Base-by-base conservation (phyloP, 179 eudicot genomes). In the Heliamphora ciliata region DNA sequence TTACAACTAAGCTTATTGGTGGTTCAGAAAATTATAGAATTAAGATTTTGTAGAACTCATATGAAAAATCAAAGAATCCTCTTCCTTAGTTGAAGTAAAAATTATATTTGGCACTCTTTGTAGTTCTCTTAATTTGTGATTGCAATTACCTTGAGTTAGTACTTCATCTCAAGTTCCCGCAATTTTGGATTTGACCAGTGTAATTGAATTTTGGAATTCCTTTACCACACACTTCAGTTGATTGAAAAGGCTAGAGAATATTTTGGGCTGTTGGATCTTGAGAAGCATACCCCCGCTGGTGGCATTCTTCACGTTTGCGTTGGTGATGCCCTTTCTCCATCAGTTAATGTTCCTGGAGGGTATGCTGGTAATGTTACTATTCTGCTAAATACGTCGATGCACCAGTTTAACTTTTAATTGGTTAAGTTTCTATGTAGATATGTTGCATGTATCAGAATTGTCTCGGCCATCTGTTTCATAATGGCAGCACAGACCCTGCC, bases 291-390 rank as follows among this genome's bases (percentile, higher is more conserved):
- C 65, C 78, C 76, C 2, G 84, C 71, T 46, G 94, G 97, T 82
- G 98, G 98, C 21, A 21, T 89, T 40, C 93, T 95, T 83, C 81
- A 78, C 17, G 88, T 92, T 86, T 82, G 77, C 64, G 78, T 92
- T 21, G 98, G 98, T 63, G 98, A 95, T 84, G 98, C 95, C 8
- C 87, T 96, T 71, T 89, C 93, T 82, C 72, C 90, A 47, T 82
- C 86, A 13, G 88, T 88, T 21, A 82, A 77, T 51, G 78, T 90
- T 52, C 85, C 85, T 31, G 97, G 98, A 17, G 98, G 99, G 73
- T 96, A 90, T 85, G 94, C 99, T 80, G 94, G 94, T 91, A 82
- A 81, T 8, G n/a, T 44, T 61, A 17, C 63, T 60, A 6, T 74
- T 54, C 8, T 24, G 14, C n/a, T 54, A 31, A 13, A 11, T 84